Base-by-base conservation (phyloP, 164 flowering plant genomes). In the Vitis labrusca region DNA sequence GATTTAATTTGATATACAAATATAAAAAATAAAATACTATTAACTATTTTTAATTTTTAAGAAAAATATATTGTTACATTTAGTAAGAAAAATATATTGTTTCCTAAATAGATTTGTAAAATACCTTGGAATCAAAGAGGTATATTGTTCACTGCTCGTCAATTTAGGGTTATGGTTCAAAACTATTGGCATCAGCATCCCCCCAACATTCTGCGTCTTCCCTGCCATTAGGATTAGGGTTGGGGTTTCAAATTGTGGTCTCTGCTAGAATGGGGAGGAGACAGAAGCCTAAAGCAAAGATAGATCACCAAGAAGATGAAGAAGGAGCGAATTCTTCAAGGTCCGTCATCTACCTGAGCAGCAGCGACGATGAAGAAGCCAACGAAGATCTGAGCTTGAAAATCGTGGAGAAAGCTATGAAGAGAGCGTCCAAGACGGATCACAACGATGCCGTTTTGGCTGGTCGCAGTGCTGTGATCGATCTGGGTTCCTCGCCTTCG, bases 321-420 rank as follows among this genome's bases (percentile, higher is more conserved):
- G 72, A 66, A 2, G 67, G 47, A 61, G 65, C 60, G 30, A 23
- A 52, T 2, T 0, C 65, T 9, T 32, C 59, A 59, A 72, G 70
- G 19, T 62, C 66, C 0, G 60, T 65, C 14, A 66, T 70, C 15
- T 63, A 50, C 17, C 59, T 71, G 29, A 74, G 77, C 73, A 76
- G 77, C 55, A 81, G 83, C 66, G 88, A 83, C 58, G 91, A 88
- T 27, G 86, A 82, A 7, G 91, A 85, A 63, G 92, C 87, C 0
- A 86, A 89, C 64, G 85, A 84, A 59, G 97, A 89, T 71, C 78
- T 86, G 59, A 90, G 82, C 73, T 79, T 86, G 55, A 76, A 83
- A 70, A 83, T 88, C 56, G 87, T 89, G 8, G 82, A 84, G 71
- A 90, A 80, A 59, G 79, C 92, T 0, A 73, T 79, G 76, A 51